Evolutionary conservation across 2,329 filamentous ascomycete genomes (phyloP).

Genomic region (Capronia epimyces): DNA sequence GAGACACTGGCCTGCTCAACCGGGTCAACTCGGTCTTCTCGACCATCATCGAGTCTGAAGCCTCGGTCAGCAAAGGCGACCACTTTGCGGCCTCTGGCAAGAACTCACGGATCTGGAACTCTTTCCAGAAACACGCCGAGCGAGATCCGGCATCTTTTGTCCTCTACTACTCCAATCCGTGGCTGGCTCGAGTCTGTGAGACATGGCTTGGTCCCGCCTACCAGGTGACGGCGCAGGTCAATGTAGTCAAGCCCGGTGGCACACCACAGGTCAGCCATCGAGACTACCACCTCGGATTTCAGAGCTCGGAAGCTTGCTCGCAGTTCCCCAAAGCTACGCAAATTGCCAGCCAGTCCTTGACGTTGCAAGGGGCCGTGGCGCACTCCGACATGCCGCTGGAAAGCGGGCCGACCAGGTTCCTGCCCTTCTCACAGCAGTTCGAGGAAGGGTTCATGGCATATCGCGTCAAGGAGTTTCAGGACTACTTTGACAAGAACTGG

Average conservation of each 20-base stretch:
- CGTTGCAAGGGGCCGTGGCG: slow-evolving; percentile 59
- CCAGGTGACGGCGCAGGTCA: slow-evolving; percentile 57
- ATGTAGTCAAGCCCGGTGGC: slow-evolving; percentile 57
- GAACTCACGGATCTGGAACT: slow-evolving; percentile 62
- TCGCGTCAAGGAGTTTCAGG: slow-evolving; percentile 48
- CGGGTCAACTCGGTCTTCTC: slow-evolving; percentile 46
- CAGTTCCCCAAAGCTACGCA: slow-evolving; percentile 52
- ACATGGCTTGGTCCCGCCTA: slow-evolving; percentile 58
- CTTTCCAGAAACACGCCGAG: slow-evolving; percentile 57
- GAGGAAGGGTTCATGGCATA: slow-evolving; percentile 56
- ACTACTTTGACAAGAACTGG: slow-evolving; percentile 51
- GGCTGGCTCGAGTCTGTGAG: slow-evolving; percentile 49
- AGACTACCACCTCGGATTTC: slow-evolving; percentile 62
- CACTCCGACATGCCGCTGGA: slow-evolving; percentile 56
- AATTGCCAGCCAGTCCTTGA: slow-evolving; percentile 52
- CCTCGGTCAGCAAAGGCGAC: slow-evolving; percentile 43
- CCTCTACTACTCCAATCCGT: slow-evolving; percentile 57
- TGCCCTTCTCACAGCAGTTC: slow-evolving; percentile 57
- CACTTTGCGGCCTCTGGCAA: slow-evolving; percentile 54
- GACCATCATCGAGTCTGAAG: slow-evolving; percentile 47
- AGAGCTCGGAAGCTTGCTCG: slow-evolving; percentile 45
- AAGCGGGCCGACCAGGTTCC: slow-evolving; percentile 55
- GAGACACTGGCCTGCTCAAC: slow-evolving; percentile 39
- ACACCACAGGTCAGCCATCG: slow-evolving; percentile 54
- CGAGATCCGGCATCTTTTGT: slow-evolving; percentile 50